Evolutionary conservation across 179 eudicot genomes (phyloP).

Genomic region (Spergularia azorica): DNA sequence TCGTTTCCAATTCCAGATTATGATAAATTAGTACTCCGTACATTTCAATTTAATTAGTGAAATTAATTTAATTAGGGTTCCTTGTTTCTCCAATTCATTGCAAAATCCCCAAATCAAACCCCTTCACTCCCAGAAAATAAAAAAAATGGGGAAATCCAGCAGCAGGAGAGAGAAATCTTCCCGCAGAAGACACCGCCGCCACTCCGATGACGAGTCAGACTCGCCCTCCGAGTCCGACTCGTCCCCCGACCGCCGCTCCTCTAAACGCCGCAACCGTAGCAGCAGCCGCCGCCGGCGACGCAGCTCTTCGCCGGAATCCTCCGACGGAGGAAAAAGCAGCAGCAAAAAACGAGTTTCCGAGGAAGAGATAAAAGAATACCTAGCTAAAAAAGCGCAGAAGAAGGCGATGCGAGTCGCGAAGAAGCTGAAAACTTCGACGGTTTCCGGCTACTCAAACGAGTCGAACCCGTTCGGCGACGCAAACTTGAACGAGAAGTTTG

Average conservation of each 20-base stretch:
- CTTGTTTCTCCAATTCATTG: too few relatives aligned
- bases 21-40: too few relatives aligned
- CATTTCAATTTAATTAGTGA: too few relatives aligned
- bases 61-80: too few relatives aligned
- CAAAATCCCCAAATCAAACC: too few relatives aligned
- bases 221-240: slow-evolving; percentile 25
- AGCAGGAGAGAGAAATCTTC: slow-evolving; percentile 31
- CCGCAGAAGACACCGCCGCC: slow-evolving; percentile 22
- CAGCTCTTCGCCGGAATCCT: slow-evolving; percentile 27
- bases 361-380: slow-evolving; percentile 57
- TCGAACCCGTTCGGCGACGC: slow-evolving; percentile 92
- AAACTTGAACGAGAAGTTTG: slow-evolving; percentile 87
- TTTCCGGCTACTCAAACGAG: slow-evolving; percentile 75
- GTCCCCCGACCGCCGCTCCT: slow-evolving; percentile 7
- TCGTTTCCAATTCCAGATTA: too few relatives aligned
- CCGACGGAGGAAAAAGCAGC: slow-evolving; percentile 30
- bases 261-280: slow-evolving; percentile 20
- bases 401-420: slow-evolving; percentile 65
- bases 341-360: slow-evolving; percentile 36
- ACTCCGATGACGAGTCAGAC: slow-evolving; percentile 22
- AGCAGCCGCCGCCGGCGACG: slow-evolving; percentile 35
- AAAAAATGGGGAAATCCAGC: slow-evolving; percentile 1
- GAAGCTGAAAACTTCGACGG: slow-evolving; percentile 56
- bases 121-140: too few relatives aligned
- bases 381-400: slow-evolving; percentile 75